phyloP scores from a whole-genome alignment of 1,139 yeast genomes.

The Yamadazyma friedrichii region DNA sequence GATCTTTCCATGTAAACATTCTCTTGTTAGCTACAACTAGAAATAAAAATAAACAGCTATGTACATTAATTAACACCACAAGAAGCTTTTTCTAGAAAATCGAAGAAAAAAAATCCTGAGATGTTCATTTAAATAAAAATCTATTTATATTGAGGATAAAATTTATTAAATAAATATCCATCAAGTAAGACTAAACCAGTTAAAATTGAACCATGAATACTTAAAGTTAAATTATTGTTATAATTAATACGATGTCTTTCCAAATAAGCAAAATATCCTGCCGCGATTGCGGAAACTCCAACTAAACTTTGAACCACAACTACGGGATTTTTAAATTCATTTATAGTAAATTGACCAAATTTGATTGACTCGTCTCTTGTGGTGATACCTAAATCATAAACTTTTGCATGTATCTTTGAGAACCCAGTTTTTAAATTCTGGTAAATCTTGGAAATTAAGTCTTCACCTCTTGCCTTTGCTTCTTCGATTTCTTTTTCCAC shows the following conservation, averaged over 20 bases:
- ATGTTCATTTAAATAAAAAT: background rate
- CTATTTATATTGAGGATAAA: slow-evolving; percentile 31
- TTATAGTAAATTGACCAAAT: slow-evolving; percentile 6
- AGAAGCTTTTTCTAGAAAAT: background rate
- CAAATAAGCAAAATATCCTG: slow-evolving; percentile 50
- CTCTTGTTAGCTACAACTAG: too few relatives aligned
- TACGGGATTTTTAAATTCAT: slow-evolving; percentile 56
- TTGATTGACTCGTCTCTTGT: slow-evolving; percentile 6
- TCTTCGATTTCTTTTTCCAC: slow-evolving; percentile 20
- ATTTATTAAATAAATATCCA: slow-evolving; percentile 51
- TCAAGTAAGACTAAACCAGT: slow-evolving; percentile 57
- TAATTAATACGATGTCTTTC: slow-evolving; percentile 53
- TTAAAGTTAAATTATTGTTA: slow-evolving; percentile 46
- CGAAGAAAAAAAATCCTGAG: too few relatives aligned
- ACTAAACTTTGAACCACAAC: slow-evolving; percentile 55
- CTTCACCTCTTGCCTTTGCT: slow-evolving; percentile 18
- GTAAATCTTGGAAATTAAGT: slow-evolving; percentile 14
- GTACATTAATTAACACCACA: background rate
- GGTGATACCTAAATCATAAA: slow-evolving; percentile 14
- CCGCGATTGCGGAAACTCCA: slow-evolving; percentile 49
- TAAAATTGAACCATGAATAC: slow-evolving; percentile 52
- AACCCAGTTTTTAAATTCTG: slow-evolving; percentile 9
- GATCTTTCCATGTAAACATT: too few relatives aligned
- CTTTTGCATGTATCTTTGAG: slow-evolving; percentile 6
- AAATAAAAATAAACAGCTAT: background rate